Base-by-base conservation (phyloP, 768 basidiomycete genomes). In the Mycena floridula region DNA sequence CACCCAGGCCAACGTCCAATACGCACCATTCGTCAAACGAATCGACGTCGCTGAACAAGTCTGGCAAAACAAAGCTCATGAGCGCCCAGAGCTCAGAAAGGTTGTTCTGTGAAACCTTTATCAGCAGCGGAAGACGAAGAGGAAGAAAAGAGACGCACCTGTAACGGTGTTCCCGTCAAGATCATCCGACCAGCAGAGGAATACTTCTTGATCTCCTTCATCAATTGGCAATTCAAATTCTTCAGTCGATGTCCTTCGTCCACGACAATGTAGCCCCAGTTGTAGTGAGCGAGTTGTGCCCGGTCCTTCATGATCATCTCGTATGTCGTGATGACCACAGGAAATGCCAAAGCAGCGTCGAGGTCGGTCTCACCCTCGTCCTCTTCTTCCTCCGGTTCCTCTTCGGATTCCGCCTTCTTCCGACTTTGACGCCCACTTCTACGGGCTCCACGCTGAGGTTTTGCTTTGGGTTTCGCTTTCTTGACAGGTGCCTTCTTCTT, bases 161-260 rank as follows among this genome's bases (percentile, higher is more conserved):
- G 94, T 27, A 99, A 65, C 6, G 96, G 96, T 15, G 96, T 99
- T 24, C 96, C 96, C 1, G 94, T 98, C 49, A 99, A 65, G 46
- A 99, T 86, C 79, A 97, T 86, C 38, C 96, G 71, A 32, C 91
- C 89, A 0, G 86, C 90, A 43, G 82, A 82, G 2, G 70, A 67
- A 58, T 92, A 93, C 54, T 81, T 79, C 67, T 93, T 94, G 53
- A 99, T 85, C 61, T 95, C 91, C 46, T 75, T 74, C 64, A 97
- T 89, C 13, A 97, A 77, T 67, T 79, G 85, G 63, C 91, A 92
- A 56, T 97, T 79, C 46, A 95, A 70, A 56, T 99, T 99, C 70
- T 98, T 98, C 59, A 99, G 62, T 20, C 95, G 73, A 63, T 99
- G 96, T 0, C 95, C 91, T 64, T 95, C 91, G 59, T 94, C 91